Evolutionary conservation across 495 filamentous ascomycete genomes (phyloP), one percentile per base, ranked within the genome.

Genomic region (Neurospora pannonica): DNA sequence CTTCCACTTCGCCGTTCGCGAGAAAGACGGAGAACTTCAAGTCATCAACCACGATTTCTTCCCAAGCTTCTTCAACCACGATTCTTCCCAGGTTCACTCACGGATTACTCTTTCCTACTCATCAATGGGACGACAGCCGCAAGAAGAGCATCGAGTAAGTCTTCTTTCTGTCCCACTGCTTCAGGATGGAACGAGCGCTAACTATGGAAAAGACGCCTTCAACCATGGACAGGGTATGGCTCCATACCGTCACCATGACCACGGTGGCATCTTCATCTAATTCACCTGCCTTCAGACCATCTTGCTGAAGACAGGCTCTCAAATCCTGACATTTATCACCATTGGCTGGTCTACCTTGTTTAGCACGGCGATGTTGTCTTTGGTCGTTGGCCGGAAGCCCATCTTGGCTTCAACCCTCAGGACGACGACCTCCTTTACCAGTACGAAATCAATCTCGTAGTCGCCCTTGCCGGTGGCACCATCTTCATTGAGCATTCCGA

Each of bases 301-400:
- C 8, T 9, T 38, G 37, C 37, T 38, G 37, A 38, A 38, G 8
- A 1, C 37, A 38, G 37, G 37, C 37, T 38, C 0, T 38, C 37
- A 38, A 8, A 38, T 38, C 8, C 37, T 1, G 37, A 38, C 36
- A 7, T 37, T 7, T 0, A 37, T 37, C 36, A 37, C 36, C 36
- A 38, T 38, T 38, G 38, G 38, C 38, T 38, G 38, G 38, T 10
- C 38, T 38, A 38, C 38, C 10, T 38, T 38, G 38, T 13, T 38
- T 39, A 39, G 4, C 13, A 39, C 24, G 96, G 97, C 71, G 95
- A 98, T 79, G 97, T 98, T 70, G 90, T 95, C 67, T 98, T 99
- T 98, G 79, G 93, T 97, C 83, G 98, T 98, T 76, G 94, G 97
- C 83, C 94, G 97, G 87, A 98, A 98, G 89, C 94, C 95, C 31